Evolutionary conservation across 2,329 filamentous ascomycete species (phyloP), one percentile per base, ranked within the genome.

Genomic region (Botrytis squamosa): DNA sequence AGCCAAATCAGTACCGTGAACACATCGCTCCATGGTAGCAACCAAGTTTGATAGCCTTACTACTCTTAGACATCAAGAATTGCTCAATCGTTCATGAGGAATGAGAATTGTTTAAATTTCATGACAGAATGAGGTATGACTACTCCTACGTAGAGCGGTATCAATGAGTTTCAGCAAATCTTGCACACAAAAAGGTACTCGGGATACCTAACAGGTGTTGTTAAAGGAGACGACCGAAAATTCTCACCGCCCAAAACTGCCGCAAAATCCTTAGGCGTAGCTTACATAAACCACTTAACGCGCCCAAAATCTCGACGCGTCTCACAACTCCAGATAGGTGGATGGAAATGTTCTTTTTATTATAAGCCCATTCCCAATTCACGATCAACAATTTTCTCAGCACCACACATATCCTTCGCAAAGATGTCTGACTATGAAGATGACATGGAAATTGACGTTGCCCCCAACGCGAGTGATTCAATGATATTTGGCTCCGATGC

Each of bases 401-500:
- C 10, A 40, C 7, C 42, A 25, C 18, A 69, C 29, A 36, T n/a
- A 64, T 22, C 7, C 14, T 18, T 44, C 40, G 25, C 52, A 76
- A 83, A 72, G 44, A 88, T 88, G 86, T 88, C 86, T 1, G 86
- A 88, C 78, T 85, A 83, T 77, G 86, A 86, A 73, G 90, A 92
- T 83, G 89, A 90, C 76, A 92, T 93, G 89, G 91, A 93, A 77
- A 83, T 92, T 70, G 91, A 92, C 83, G 52, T 57, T 57, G 86
- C 84, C 71, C 85, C 86, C 52, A 83, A 83, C 44, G 83, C 84
- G 74, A 85, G 86, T 77, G 83, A 84, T 74, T 81, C 84, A 1
- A 85, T 91, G 70, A 84, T 86, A 73, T 98, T 98, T 84, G 92
- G 90, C 73, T 92, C 93, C 40, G 90, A 93, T 76, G 89, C 90